phyloP scores from a whole-genome alignment of 2,329 filamentous ascomycete genomes.

The Paecilomyces variotii region DNA sequence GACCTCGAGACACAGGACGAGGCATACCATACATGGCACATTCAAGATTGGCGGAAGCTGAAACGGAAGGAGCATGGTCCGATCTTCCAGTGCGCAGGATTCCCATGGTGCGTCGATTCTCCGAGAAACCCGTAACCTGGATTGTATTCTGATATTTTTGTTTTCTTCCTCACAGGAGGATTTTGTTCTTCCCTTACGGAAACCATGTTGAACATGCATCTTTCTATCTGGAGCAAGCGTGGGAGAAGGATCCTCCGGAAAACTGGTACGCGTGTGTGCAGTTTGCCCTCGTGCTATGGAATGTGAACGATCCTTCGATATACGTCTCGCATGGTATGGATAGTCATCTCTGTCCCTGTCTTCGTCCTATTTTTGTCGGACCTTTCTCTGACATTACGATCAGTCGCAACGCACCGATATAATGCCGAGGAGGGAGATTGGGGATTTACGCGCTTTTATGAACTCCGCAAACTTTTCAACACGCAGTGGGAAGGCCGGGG shows the following conservation, averaged over 20 bases:
- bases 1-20: constrained; percentile 76
- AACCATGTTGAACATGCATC: constrained; percentile 92
- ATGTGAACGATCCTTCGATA: constrained; percentile 82
- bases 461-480: constrained; percentile 77
- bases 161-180: constrained; percentile 52
- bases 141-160: not conserved
- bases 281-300: constrained; percentile 90
- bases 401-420: constrained; percentile 83
- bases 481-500: constrained; percentile 62
- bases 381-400: constrained; percentile 5
- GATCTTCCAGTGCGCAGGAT: constrained; percentile 74
- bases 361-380: not conserved
- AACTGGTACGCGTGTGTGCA: constrained; percentile 97
- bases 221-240: constrained; percentile 94
- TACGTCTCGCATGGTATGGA: constrained; percentile 61
- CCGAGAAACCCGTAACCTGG: not conserved
- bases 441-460: constrained; percentile 96
- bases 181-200: constrained; percentile 89
- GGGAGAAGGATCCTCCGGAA: constrained; percentile 67
- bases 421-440: constrained; percentile 95
- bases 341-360: not conserved
- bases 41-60: constrained; percentile 71
- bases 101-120: constrained; percentile 67
- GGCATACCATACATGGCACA: constrained; percentile 73
- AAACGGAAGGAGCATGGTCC: constrained; percentile 80